Base-by-base conservation (phyloP, 2,329 filamentous ascomycete species). In the Monilinia laxa region DNA sequence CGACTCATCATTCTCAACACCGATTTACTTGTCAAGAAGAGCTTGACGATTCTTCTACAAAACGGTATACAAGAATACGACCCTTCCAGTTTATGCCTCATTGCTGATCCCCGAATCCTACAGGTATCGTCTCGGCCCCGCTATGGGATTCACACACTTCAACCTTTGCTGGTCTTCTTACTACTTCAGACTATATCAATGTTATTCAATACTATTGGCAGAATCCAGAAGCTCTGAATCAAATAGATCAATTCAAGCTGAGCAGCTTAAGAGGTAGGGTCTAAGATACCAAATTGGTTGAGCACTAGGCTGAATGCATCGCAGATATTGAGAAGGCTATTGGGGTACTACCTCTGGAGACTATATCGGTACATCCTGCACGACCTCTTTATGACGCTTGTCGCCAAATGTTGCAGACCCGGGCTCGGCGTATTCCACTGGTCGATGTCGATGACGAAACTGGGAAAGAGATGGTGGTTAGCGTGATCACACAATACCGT, bases 201-300 rank as follows among this genome's bases (percentile, higher is more conserved):
- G 90, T 99, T 67, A 96, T 99, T 52, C 94, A 98, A 78, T 99
- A 99, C 80, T 98, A 99, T 82, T 97, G 93, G 83, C 93, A 98
- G 79, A 96, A 95, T 73, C 95, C 94, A 2, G 92, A 96, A 72
- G 90, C 93, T 67, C 85, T 98, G 69, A 87, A 89, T 71, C 89
- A 94, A 76, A 91, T 99, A 73, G 95, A 98, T 72, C 91, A 97
- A 78, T 97, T 99, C 78, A 89, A 92, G 57, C 81, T 99, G 69
- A 94, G 91, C 80, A 97, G 92, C 76, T 85, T 99, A 67, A 87
- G 94, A 85, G 92, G 93, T 96, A 82, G 68, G 82, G 45, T 42
- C 38, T 54, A 47, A 57, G 28, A 47, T 35, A 42, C 31, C 64
- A 31, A 42, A 45, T 47, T 59, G 38, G 60, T 51, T 47, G 57